Conservation (phyloP, 1,139 yeast species). For the Waltiozyma sp. region DNA sequence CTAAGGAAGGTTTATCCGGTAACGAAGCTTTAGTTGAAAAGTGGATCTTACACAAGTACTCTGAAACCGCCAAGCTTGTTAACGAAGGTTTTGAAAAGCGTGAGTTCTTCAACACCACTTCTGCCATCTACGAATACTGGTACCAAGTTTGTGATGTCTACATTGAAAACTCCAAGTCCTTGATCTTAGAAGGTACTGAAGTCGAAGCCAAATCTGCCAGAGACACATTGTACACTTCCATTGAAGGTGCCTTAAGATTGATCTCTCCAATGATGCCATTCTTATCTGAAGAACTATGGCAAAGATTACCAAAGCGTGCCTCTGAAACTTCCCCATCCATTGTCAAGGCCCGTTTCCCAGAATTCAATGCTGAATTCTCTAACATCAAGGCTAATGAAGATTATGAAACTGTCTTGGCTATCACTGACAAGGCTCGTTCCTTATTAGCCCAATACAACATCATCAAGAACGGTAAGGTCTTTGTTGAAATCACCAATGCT, state of each 20-base stretch:
- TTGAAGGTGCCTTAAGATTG: slow-evolving; percentile 83
- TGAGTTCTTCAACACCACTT: slow-evolving; percentile 84
- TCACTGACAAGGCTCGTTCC: slow-evolving; percentile 89
- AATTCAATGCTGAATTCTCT: slow-evolving; percentile 45
- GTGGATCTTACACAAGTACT: slow-evolving; percentile 88
- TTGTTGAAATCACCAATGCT: slow-evolving; percentile 50
- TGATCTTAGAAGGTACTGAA: slow-evolving; percentile 83
- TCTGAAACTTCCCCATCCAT: slow-evolving; percentile 63
- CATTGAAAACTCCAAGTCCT: slow-evolving; percentile 90
- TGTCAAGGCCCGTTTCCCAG: slow-evolving; percentile 72
- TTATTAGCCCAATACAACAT: slow-evolving; percentile 83
- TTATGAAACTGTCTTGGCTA: slow-evolving; percentile 74
- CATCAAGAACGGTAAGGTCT: slow-evolving; percentile 77
- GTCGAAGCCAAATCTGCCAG: slow-evolving; percentile 81
- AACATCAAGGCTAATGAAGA: slow-evolving; percentile 56
- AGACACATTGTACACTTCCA: slow-evolving; percentile 85
- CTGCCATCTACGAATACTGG: slow-evolving; percentile 88
- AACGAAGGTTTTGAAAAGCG: slow-evolving; percentile 65
- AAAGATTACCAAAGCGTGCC: slow-evolving; percentile 84
- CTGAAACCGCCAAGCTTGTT: slow-evolving; percentile 55
- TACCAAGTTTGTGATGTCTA: slow-evolving; percentile 91
- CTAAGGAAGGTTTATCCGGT: slow-evolving; percentile 51
- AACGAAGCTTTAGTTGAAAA: slow-evolving; percentile 87
- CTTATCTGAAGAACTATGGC: slow-evolving; percentile 97
- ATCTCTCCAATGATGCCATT: slow-evolving; percentile 99